phyloP scores from a whole-genome alignment of 106 monocot species.

The Acorus calamus region DNA sequence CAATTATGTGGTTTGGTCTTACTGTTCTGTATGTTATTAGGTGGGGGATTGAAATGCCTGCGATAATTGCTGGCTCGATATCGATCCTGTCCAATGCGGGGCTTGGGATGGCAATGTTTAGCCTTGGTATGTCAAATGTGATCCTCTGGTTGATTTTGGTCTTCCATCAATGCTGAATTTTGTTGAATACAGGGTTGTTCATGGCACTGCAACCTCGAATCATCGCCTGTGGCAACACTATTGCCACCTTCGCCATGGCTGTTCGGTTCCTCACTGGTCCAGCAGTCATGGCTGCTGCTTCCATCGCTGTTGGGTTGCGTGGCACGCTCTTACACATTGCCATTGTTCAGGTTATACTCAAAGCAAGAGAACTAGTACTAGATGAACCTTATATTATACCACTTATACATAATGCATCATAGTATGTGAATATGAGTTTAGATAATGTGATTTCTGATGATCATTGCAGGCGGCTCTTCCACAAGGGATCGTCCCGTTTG shows the following conservation, averaged over 20 bases:
- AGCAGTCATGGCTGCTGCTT: conserved; percentile 23
- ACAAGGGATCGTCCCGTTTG: conserved; percentile 24
- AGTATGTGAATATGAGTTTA: too few relatives aligned
- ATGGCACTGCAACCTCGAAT: conserved; percentile 25
- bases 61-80: too few relatives aligned
- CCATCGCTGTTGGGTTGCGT: conserved; percentile 13
- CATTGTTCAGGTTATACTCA: conserved; percentile 3
- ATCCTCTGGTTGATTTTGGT: too few relatives aligned
- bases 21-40: too few relatives aligned
- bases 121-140: too few relatives aligned
- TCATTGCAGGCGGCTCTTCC: conserved; percentile 19
- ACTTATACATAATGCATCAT: too few relatives aligned
- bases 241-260: conserved; percentile 20
- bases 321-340: conserved; percentile 12
- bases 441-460: too few relatives aligned
- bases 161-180: not conserved
- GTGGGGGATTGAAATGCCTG: too few relatives aligned
- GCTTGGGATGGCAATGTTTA: too few relatives aligned
- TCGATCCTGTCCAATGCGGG: too few relatives aligned
- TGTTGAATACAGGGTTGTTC: conserved; percentile 9
- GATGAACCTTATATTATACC: too few relatives aligned
- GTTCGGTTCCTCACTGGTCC: conserved; percentile 21
- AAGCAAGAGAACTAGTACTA: too few relatives aligned
- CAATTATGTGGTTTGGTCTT: not conserved
- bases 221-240: conserved; percentile 23